These are phyloP conservation scores for Fusarium veterinarium DNA, from an alignment of 2,329 filamentous ascomycete species.

Conservation along the genomic window DNA sequence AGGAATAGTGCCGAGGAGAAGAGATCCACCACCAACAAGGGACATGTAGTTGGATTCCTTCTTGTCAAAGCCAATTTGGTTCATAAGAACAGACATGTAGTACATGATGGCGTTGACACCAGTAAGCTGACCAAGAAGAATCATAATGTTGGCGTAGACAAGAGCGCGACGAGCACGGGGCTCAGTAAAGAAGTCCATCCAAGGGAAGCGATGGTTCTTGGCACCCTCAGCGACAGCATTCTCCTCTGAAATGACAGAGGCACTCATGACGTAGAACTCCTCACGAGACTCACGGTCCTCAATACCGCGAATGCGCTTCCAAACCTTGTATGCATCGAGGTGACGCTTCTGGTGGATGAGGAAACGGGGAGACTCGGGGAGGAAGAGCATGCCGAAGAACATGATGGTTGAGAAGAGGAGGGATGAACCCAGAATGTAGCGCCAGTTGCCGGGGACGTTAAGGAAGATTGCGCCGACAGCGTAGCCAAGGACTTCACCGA, in stretches of 20 bases:
- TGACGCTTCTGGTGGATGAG: constrained; percentile 73
- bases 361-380: constrained; percentile 76
- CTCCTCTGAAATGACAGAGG: constrained; percentile 68
- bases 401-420: constrained; percentile 70
- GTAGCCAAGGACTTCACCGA: constrained; percentile 79
- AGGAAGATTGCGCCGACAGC: constrained; percentile 79
- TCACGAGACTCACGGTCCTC: constrained; percentile 67
- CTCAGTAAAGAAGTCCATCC: constrained; percentile 80
- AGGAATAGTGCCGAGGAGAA: constrained; percentile 75
- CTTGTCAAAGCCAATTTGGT: constrained; percentile 72
- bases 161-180: constrained; percentile 74
- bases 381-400: constrained; percentile 71
- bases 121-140: constrained; percentile 76
- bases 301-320: constrained; percentile 77
- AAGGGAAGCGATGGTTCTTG: constrained; percentile 69
- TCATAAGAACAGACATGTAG: constrained; percentile 77
- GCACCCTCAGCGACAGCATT: constrained; percentile 62
- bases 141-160: constrained; percentile 76
- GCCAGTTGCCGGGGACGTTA: constrained; percentile 76
- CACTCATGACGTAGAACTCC: constrained; percentile 79
- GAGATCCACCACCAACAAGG: constrained; percentile 74
- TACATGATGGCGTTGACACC: constrained; percentile 78
- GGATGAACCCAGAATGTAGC: constrained; percentile 79
- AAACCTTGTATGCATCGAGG: constrained; percentile 67
- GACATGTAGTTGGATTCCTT: constrained; percentile 78